Evolutionary conservation across 345 rosid species (phyloP).

Genomic region (Melastoma malabathricum): DNA sequence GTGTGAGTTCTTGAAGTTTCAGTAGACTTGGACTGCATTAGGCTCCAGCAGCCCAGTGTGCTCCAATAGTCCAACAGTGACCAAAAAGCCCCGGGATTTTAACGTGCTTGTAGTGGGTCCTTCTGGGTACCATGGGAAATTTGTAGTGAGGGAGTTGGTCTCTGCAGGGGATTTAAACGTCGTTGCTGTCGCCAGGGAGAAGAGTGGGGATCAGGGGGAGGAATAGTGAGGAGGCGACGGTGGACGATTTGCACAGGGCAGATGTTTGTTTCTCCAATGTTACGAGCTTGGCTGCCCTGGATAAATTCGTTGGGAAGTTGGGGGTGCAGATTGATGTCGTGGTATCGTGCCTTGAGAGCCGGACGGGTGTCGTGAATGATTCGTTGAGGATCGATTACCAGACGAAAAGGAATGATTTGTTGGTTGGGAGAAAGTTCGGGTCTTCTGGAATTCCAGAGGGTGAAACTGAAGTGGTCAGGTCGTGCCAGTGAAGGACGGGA

Average conservation of each 20-base stretch:
- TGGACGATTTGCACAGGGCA: slow-evolving; percentile 46
- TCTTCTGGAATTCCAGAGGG: slow-evolving; percentile 81
- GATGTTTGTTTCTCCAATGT: slow-evolving; percentile 81
- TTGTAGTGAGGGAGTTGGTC: slow-evolving; percentile 69
- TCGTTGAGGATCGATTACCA: slow-evolving; percentile 92
- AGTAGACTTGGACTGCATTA: no score
- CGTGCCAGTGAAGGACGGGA: slow-evolving; percentile 85
- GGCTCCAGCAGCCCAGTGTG: slow-evolving; percentile 21
- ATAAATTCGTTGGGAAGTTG: slow-evolving; percentile 31
- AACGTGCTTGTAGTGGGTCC: slow-evolving; percentile 78
- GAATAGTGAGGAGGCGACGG: slow-evolving; percentile 48
- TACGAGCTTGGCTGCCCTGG: slow-evolving; percentile 34
- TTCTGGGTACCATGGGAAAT: slow-evolving; percentile 83
- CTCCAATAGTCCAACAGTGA: slow-evolving; percentile 36
- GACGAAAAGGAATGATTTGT: slow-evolving; percentile 71
- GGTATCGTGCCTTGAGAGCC: slow-evolving; percentile 87
- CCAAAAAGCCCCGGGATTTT: slow-evolving; percentile 42
- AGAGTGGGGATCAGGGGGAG: slow-evolving; percentile 64
- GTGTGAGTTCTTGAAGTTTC: no score
- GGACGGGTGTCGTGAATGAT: slow-evolving; percentile 76
- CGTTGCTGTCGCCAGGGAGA: slow-evolving; percentile 69
- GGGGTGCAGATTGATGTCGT: slow-evolving; percentile 70
- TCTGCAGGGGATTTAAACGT: slow-evolving; percentile 76
- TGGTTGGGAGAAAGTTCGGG: slow-evolving; percentile 63
- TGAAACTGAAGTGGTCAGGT: slow-evolving; percentile 82